These are phyloP conservation scores for Pleurozium schreberi DNA, from an alignment of 225 moss, liverwort and hornwort genomes.

Conservation along the genomic window DNA sequence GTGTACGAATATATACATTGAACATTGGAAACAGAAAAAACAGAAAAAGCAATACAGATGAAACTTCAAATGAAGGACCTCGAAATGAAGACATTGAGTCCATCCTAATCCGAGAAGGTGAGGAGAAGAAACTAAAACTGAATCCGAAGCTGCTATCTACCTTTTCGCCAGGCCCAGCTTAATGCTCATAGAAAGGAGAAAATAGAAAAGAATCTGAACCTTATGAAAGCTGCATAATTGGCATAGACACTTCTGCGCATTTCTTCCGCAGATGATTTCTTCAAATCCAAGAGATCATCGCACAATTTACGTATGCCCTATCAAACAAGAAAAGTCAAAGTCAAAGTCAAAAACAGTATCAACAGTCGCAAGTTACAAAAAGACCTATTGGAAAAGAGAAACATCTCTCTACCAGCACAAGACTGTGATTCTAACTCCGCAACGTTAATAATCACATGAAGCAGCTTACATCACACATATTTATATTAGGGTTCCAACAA, in stretches of 20 bases:
- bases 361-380: neutral
- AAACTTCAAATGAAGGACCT: neutral
- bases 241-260: slow-evolving; percentile 98
- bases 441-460: neutral
- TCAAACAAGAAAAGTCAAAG: neutral
- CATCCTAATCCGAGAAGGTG: neutral
- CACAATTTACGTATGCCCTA: slow-evolving; percentile 88
- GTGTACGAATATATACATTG: neutral
- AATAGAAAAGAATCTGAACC: slow-evolving; percentile 16
- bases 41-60: neutral
- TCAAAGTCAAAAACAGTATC: neutral
- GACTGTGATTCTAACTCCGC: neutral
- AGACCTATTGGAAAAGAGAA: neutral
- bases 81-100: neutral
- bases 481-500: neutral
- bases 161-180: neutral
- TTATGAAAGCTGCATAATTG: slow-evolving; percentile 93
- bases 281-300: slow-evolving; percentile 82
- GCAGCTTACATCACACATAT: neutral
- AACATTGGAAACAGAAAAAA: neutral
- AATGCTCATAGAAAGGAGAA: neutral
- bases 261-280: slow-evolving; percentile 94
- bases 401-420: neutral
- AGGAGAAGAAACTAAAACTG: neutral
- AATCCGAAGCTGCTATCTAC: neutral